Conservation (phyloP, 805 yeast species). For the Yarrowia bubula region DNA sequence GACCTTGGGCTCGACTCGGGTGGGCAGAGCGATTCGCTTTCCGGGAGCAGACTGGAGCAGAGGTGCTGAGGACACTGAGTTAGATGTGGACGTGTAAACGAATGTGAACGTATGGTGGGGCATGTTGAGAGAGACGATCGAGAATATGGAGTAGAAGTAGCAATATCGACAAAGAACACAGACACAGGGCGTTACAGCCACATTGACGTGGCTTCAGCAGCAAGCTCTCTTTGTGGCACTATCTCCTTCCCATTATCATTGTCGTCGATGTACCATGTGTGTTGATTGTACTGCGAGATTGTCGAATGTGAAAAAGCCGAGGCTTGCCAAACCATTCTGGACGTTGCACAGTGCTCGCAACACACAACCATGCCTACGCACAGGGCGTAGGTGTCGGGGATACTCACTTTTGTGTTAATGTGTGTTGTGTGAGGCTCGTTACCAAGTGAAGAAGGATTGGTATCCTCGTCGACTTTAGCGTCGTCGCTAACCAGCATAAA, state of each 20-base stretch:
- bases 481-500: conserved; percentile 22
- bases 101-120: too few relatives aligned
- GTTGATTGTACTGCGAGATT: not conserved
- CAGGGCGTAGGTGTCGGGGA: not conserved
- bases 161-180: not conserved
- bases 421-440: conserved; percentile 13
- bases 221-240: too few relatives aligned
- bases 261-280: not conserved
- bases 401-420: conserved; percentile 21
- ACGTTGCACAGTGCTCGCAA: not conserved
- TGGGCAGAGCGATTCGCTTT: conserved; percentile 95
- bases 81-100: too few relatives aligned
- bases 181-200: not conserved
- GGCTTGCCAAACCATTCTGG: not conserved
- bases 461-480: conserved; percentile 25
- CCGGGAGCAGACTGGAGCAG: conserved; percentile 39
- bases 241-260: not conserved
- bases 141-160: too few relatives aligned
- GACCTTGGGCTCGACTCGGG: conserved; percentile 97
- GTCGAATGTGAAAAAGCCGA: not conserved
- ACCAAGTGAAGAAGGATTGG: conserved; percentile 13
- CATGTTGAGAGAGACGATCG: too few relatives aligned
- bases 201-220: too few relatives aligned
- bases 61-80: conserved; percentile 25
- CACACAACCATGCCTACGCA: not conserved